Evolutionary conservation across 257 asterid species (phyloP), one percentile per base, ranked within the genome.

Genomic region (Henckelia pumila): DNA sequence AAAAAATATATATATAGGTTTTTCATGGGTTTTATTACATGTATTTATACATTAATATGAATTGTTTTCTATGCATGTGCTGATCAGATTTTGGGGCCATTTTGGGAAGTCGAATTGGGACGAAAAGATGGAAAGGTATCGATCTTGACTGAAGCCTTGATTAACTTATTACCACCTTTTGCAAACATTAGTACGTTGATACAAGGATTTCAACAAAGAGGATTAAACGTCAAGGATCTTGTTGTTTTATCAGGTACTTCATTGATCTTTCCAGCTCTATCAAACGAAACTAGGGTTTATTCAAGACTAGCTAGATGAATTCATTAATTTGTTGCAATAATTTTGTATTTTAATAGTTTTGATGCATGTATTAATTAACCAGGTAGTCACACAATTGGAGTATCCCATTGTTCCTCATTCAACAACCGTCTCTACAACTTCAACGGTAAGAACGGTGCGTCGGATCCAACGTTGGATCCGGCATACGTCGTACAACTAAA

Each of bases 91-190:
- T 28, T 59, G n/a, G 87, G 84, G 6, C 83, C 81, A 4, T 67
- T 24, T 0, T 83, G 88, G 88, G 79, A 71, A 24, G 88, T 80
- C 2, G 83, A 78, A 73, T 72, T 79, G 0, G 88, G 88, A 24
- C 56, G 88, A 75, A 77, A 76, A 63, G 88, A 83, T 68, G 85
- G 85, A 70, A 80, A 49, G 3, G 76, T 75, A 25, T 83, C 88
- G 23, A 70, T 29, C 33, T 13, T 60, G 56, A 25, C 9, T 0
- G 83, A 83, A 20, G 82, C 82, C 30, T 67, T 73, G 33, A 32
- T 13, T 11, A 63, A 64, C n/a, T 60, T 80, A 50, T 0, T 66
- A 70, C 71, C 80, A n/a, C 71, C 80, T 17, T 67, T 19, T 64
- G 80, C 79, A 21, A 73, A 80, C 47, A 74, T 77, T 19, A 63